These are phyloP conservation scores for Medicago truncatula DNA, from an alignment of 306 rosid species.

Conservation along the genomic window DNA sequence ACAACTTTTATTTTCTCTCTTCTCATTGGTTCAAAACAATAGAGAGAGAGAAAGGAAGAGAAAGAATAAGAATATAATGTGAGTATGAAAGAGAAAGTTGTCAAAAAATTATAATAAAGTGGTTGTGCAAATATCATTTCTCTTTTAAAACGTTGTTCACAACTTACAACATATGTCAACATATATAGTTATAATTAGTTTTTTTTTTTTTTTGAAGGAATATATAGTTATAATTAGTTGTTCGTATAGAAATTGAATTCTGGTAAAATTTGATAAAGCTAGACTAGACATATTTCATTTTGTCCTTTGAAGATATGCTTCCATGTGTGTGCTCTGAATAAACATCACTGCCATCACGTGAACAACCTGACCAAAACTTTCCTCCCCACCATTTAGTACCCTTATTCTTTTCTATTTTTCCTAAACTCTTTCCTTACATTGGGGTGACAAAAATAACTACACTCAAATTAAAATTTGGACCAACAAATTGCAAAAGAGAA, in stretches of 20 bases:
- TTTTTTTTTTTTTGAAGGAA: too few species aligned
- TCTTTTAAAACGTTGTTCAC: too few species aligned
- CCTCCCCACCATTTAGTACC: not conserved
- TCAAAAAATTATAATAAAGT: too few species aligned
- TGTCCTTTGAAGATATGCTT: constrained; percentile 48
- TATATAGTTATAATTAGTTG: not conserved
- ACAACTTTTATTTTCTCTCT: too few species aligned
- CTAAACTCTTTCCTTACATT: not conserved
- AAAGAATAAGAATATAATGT: too few species aligned
- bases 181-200: not conserved
- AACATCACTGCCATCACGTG: constrained; percentile 53
- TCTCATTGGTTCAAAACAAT: too few species aligned
- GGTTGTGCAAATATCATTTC: too few species aligned
- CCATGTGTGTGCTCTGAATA: constrained; percentile 45
- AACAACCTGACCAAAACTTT: constrained; percentile 32
- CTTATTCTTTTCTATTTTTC: not conserved
- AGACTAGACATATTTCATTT: constrained; percentile 38
- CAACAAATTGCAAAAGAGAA: constrained; percentile 10
- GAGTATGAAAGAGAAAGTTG: too few species aligned
- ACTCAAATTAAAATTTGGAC: not conserved
- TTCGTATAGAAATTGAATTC: not conserved
- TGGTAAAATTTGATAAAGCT: constrained; percentile 7
- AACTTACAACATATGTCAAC: too few species aligned
- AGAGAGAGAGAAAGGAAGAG: too few species aligned
- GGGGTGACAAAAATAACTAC: not conserved